Conservation (phyloP, 768 basidiomycete genomes). For the Rhizopogon roseolus region DNA sequence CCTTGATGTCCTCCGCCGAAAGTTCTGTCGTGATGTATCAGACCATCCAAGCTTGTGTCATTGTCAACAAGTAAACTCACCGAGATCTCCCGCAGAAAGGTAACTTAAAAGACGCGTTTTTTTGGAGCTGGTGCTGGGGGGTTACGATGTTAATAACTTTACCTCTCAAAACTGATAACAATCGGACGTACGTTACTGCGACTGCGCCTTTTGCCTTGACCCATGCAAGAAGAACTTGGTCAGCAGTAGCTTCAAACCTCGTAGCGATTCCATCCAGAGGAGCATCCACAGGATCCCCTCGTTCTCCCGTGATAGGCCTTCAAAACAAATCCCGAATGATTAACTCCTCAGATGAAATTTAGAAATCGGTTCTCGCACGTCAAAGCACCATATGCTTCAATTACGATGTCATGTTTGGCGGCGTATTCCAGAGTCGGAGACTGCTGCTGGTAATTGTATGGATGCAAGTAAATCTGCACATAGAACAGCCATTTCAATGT, state of each 20-base stretch:
- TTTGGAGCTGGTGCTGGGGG: slow-evolving; percentile 57
- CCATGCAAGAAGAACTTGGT: slow-evolving; percentile 73
- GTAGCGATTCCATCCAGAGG: slow-evolving; percentile 51
- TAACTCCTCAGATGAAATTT: background rate
- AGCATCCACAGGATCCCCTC: slow-evolving; percentile 61
- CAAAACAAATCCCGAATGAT: background rate
- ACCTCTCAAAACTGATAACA: background rate
- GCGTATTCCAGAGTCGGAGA: slow-evolving; percentile 54
- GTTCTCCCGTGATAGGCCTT: slow-evolving; percentile 55
- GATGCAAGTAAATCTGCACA: slow-evolving; percentile 59
- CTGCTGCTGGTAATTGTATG: slow-evolving; percentile 58
- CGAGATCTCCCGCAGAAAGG: slow-evolving; percentile 59
- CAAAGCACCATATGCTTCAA: slow-evolving; percentile 69
- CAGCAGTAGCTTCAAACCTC: slow-evolving; percentile 45
- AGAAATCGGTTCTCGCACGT: slow-evolving; percentile 34
- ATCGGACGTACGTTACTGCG: slow-evolving; percentile 49
- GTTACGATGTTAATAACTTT: background rate
- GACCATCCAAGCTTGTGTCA: background rate
- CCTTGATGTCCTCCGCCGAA: slow-evolving; percentile 41
- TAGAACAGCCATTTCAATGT: background rate
- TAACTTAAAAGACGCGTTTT: slow-evolving; percentile 63
- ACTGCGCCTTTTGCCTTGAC: slow-evolving; percentile 64
- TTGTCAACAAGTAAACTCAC: slow-evolving; percentile 27
- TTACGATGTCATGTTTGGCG: slow-evolving; percentile 52
- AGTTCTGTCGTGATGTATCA: slow-evolving; percentile 31